Base-by-base conservation (phyloP, 2,329 filamentous ascomycete genomes). In the Phialocephala subalpina region DNA sequence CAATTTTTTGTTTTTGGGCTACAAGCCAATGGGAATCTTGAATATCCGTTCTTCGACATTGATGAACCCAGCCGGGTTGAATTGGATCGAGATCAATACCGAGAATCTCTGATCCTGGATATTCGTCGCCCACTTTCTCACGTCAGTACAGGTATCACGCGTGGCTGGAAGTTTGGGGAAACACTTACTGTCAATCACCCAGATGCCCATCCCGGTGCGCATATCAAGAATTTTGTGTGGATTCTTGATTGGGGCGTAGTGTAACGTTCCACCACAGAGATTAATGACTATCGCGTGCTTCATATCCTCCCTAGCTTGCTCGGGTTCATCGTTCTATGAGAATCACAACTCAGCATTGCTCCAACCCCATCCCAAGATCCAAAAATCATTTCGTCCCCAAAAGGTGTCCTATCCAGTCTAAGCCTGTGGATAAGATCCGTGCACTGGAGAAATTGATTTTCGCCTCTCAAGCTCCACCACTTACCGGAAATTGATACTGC, bases 81-180 rank as follows among this genome's bases (percentile, higher is more conserved):
- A 88, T 87, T 1, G 86, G 86, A 16, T 83, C 86, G 2, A 89
- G 80, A 72, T 89, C 86, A 6, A 85, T 81, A 9, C 86, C 86
- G 22, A 80, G 81, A 77, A 85, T 78, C 75, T 79, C 84, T 76
- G 65, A 80, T 71, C 71, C 78, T 4, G 80, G 77, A 66, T 77
- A 81, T 66, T 80, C 73, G 67, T 85, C 82, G 70, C 84, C 85
- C 79, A 90, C 83, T 38, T 38, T 18, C 14, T 4, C 40, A 52
- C 29, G 49, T 56, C 29, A 33, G 29, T 20, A 11, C 36, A 59
- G 27, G 20, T 14, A 52, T 35, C 25, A 33, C 11, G 20, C 45
- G 27, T 18, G 3, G 12, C 7, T 53, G 3, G 25, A 16, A 33
- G 49, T 2, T 29, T 2, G 18, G 2, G 29, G 3, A 1, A 16